phyloP scores from a whole-genome alignment of 23 red algal genomes.

The Chondrus crispus region DNA sequence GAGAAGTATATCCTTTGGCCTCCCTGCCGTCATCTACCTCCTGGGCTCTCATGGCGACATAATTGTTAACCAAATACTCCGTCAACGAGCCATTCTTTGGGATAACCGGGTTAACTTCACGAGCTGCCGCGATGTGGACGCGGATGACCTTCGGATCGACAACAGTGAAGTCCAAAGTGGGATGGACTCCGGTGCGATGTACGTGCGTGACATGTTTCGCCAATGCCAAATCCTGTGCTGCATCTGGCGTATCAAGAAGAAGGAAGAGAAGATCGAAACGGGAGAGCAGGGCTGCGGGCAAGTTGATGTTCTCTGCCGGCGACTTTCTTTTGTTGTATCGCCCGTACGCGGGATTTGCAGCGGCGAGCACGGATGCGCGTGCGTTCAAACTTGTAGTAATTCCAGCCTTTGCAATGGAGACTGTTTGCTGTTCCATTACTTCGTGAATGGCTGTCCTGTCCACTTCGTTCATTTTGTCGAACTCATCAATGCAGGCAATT shows the following conservation, averaged over 20 bases:
- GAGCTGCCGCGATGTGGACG: conserved; percentile 84
- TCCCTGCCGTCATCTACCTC: conserved; percentile 59
- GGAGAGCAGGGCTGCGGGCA: conserved; percentile 94
- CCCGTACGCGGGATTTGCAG: conserved; percentile 96
- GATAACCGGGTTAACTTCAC: conserved; percentile 66
- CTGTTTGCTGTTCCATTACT: conserved; percentile 95
- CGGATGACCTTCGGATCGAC: conserved; percentile 71
- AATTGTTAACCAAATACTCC: conserved; percentile 89
- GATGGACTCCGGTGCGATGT: conserved; percentile 81
- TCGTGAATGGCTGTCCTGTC: conserved; percentile 99
- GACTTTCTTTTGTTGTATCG: conserved; percentile 88
- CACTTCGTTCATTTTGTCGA: conserved; percentile 98
- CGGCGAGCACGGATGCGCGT: conserved; percentile 91
- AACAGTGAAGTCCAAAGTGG: conserved; percentile 62
- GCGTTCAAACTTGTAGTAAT: conserved; percentile 98
- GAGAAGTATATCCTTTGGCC: conserved; percentile 82
- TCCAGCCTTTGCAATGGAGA: conserved; percentile 98
- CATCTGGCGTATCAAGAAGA: conserved; percentile 76
- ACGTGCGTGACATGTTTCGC: conserved; percentile 95
- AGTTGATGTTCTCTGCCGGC: conserved; percentile 97
- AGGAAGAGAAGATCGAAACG: conserved; percentile 98
- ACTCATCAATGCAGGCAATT: conserved; percentile 98
- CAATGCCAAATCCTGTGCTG: conserved; percentile 74
- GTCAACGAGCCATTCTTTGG: conserved; percentile 63
- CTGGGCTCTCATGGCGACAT: conserved; percentile 86